A percentile compares a stretch with the other conserved stretches of the same genome.
phyloP scores from a whole-genome alignment of 805 yeast genomes.

The Metschnikowia similis region DNA sequence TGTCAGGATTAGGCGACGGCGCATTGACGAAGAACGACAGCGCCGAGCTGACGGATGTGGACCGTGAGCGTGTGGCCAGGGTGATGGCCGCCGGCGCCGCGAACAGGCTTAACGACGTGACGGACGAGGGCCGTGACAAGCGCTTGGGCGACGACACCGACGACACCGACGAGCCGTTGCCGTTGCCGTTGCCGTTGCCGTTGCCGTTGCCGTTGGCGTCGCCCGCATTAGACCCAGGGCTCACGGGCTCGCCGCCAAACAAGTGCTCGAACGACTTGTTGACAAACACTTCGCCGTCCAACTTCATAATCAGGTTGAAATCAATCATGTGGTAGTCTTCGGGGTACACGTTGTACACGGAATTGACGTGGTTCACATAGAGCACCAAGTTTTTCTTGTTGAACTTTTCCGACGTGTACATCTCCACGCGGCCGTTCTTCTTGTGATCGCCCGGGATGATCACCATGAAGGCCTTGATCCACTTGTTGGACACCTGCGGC shows the following conservation, averaged over 20 bases:
- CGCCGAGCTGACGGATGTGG: slow-evolving; percentile 22
- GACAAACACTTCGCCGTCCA: slow-evolving; percentile 51
- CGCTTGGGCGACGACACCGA: slow-evolving; percentile 11
- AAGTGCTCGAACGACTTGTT: slow-evolving; percentile 37
- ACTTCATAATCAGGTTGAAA: slow-evolving; percentile 50
- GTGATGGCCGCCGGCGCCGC: slow-evolving; percentile 8
- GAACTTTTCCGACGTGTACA: slow-evolving; percentile 47
- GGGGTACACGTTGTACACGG: slow-evolving; percentile 56
- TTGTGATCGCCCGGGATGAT: slow-evolving; percentile 44
- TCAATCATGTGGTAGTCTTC: slow-evolving; percentile 55
- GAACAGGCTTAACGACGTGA: slow-evolving; percentile 18
- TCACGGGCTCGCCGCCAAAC: slow-evolving; percentile 18
- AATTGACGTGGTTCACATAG: slow-evolving; percentile 40
- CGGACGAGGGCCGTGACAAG: slow-evolving; percentile 17
- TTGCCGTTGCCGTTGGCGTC: neutral
- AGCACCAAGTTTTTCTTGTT: slow-evolving; percentile 50
- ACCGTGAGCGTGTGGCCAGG: slow-evolving; percentile 17
- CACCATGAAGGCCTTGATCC: slow-evolving; percentile 53
- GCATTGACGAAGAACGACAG: slow-evolving; percentile 29
- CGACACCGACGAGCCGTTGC: neutral
- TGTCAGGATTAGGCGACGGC: slow-evolving; percentile 19
- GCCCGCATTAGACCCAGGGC: too few relatives aligned
- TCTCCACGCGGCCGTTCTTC: slow-evolving; percentile 49
- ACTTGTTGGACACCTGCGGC: slow-evolving; percentile 53
- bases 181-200: neutral